Percentiles rank a stretch among this genome's conserved stretches.
phyloP scores from a whole-genome alignment of 2,329 filamentous ascomycete genomes.

The Aureobasidium musti region DNA sequence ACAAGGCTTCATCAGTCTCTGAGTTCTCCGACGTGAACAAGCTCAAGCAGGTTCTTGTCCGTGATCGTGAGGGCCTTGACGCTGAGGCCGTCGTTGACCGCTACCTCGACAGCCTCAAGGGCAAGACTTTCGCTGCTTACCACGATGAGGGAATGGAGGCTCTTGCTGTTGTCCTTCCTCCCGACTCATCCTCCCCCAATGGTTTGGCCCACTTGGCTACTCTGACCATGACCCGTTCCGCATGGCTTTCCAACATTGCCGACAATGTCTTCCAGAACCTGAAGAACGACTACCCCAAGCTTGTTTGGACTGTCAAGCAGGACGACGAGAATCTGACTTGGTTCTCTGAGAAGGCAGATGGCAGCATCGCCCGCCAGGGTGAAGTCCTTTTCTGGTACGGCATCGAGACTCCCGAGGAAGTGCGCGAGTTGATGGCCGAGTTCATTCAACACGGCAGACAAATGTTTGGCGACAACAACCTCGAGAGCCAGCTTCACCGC shows the following conservation, averaged over 20 bases:
- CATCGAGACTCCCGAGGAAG: constrained; percentile 76
- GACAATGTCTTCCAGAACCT: constrained; percentile 94
- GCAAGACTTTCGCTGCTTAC: constrained; percentile 84
- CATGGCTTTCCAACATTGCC: constrained; percentile 91
- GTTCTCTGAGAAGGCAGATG: constrained; percentile 98
- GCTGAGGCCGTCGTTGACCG: constrained; percentile 80
- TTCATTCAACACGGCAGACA: constrained; percentile 79
- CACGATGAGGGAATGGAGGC: constrained; percentile 94
- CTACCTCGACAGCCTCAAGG: constrained; percentile 76
- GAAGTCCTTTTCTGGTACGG: constrained; percentile 98
- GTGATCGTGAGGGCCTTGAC: constrained; percentile 79
- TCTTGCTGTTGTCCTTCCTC: constrained; percentile 81
- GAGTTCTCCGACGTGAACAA: constrained; percentile 75
- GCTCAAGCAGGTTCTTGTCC: constrained; percentile 78
- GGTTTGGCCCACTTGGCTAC: constrained; percentile 82
- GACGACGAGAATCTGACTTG: constrained; percentile 96
- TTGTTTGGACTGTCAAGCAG: constrained; percentile 95
- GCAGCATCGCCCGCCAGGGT: constrained; percentile 75
- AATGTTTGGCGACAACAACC: constrained; percentile 86
- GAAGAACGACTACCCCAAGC: constrained; percentile 87
- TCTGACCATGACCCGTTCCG: constrained; percentile 88
- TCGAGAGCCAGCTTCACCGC: constrained; percentile 79
- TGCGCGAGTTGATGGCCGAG: constrained; percentile 79
- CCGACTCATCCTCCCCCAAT: constrained; percentile 63
- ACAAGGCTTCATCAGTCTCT: constrained; percentile 68